phyloP scores from a whole-genome alignment of 169 alveolate species.

The Plasmodium fragile region DNA sequence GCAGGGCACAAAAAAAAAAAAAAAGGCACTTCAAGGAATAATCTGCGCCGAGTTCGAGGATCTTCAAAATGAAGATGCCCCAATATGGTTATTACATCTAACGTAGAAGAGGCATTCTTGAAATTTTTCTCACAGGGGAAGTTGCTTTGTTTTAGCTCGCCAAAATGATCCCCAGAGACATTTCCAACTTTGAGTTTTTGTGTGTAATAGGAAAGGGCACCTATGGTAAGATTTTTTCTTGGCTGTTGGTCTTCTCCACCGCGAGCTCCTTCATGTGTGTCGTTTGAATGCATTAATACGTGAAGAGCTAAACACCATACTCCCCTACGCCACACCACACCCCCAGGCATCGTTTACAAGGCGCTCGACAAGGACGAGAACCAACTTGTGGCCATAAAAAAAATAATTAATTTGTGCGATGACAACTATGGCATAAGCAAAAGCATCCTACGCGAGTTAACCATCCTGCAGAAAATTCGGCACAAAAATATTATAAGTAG shows the following conservation, averaged over 20 bases:
- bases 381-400: constrained; percentile 63
- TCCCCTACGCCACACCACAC: neutral
- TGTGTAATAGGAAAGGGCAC: constrained; percentile 75
- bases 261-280: neutral
- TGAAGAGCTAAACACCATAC: neutral
- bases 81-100: neutral
- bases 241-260: neutral
- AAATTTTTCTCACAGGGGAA: neutral
- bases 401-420: constrained; percentile 48
- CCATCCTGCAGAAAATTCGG: constrained; percentile 67
- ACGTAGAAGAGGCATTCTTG: neutral
- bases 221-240: constrained; percentile 27
- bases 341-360: constrained; percentile 55
- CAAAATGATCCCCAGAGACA: constrained; percentile 33
- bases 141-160: neutral
- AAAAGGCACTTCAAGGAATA: neutral
- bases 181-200: constrained; percentile 55
- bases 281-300: neutral
- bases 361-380: constrained; percentile 60
- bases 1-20: neutral
- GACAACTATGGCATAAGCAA: constrained; percentile 71
- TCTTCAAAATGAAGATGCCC: no score
- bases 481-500: constrained; percentile 73
- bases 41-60: neutral
- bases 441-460: constrained; percentile 56